Evolutionary conservation across 2,329 filamentous ascomycete genomes (phyloP).

Genomic region (Venturia pyrina): DNA sequence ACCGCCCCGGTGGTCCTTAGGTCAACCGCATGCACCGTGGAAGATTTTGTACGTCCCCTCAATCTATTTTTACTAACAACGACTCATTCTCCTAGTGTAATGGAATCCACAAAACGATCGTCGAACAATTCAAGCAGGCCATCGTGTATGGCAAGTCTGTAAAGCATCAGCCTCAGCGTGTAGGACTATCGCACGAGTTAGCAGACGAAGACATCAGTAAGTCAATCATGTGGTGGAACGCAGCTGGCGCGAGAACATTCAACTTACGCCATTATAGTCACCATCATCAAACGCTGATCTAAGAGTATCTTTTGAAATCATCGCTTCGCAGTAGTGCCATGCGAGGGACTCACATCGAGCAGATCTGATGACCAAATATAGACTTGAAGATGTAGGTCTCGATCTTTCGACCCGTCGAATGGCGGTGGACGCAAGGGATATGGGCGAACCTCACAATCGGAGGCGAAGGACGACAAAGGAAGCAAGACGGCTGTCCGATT

Average conservation of each 20-base stretch:
- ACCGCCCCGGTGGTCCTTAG: conserved; percentile 81
- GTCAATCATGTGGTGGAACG: conserved; percentile 20
- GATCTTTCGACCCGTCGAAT: not conserved
- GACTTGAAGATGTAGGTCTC: not conserved
- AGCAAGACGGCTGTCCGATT: not conserved
- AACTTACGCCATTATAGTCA: conserved; percentile 23
- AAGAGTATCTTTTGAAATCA: not conserved
- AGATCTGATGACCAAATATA: not conserved
- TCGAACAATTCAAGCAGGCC: conserved; percentile 90
- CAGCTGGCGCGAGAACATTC: not conserved
- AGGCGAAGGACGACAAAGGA: conserved; percentile 4
- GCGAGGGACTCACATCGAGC: not conserved
- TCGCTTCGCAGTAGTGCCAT: not conserved
- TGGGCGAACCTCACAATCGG: not conserved
- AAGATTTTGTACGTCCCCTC: conserved; percentile 75
- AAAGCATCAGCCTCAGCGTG: conserved; percentile 95
- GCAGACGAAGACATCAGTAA: conserved; percentile 94
- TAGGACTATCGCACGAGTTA: conserved; percentile 82
- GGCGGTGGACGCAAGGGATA: not conserved
- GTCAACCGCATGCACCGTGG: conserved; percentile 72
- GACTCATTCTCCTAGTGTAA: conserved; percentile 59
- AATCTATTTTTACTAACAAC: conserved; percentile 3
- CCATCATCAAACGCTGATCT: conserved; percentile 31
- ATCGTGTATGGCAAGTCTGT: conserved; percentile 97
- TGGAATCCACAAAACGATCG: conserved; percentile 89